A percentile compares a stretch with the other conserved stretches of the same genome.
Conservation (phyloP, 352 stramenopile species). For the Elongisporangium prolatum region DNA sequence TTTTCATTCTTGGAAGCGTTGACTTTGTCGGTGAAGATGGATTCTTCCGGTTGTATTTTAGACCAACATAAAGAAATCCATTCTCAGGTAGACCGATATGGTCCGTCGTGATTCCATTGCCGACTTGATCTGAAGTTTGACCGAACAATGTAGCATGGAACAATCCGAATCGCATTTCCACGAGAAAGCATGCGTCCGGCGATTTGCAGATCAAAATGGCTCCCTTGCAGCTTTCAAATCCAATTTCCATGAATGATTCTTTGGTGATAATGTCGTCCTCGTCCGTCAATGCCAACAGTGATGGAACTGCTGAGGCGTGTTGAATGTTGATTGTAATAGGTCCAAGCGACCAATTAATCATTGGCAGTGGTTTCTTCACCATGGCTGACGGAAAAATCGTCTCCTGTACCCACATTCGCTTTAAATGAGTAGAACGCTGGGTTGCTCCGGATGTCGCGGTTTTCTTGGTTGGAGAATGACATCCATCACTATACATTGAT, state of each 20-base stretch:
- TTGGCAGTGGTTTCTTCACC: conserved; percentile 20
- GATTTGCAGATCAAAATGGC: conserved; percentile 30
- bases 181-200: conserved; percentile 31
- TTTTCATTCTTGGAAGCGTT: conserved; percentile 7
- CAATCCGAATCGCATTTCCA: conserved; percentile 53
- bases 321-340: conserved; percentile 35
- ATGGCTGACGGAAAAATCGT: conserved; percentile 29
- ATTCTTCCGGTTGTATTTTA: conserved; percentile 50
- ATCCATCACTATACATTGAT: background rate
- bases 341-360: conserved; percentile 60
- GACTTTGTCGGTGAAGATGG: conserved; percentile 7
- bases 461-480: background rate
- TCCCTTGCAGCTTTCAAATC: conserved; percentile 41
- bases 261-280: background rate
- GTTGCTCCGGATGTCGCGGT: background rate
- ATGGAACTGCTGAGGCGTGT: conserved; percentile 12
- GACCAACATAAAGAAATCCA: conserved; percentile 65
- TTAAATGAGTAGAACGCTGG: conserved; percentile 1
- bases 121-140: conserved; percentile 7
- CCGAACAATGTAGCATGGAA: conserved; percentile 35
- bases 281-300: background rate
- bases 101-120: conserved; percentile 52
- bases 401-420: conserved; percentile 26
- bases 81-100: conserved; percentile 63
- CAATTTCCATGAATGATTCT: conserved; percentile 27